Evolutionary conservation across 192 early-diverging fungal species (phyloP), one percentile per base, ranked within the genome.

Genomic region (Podila minutissima): DNA sequence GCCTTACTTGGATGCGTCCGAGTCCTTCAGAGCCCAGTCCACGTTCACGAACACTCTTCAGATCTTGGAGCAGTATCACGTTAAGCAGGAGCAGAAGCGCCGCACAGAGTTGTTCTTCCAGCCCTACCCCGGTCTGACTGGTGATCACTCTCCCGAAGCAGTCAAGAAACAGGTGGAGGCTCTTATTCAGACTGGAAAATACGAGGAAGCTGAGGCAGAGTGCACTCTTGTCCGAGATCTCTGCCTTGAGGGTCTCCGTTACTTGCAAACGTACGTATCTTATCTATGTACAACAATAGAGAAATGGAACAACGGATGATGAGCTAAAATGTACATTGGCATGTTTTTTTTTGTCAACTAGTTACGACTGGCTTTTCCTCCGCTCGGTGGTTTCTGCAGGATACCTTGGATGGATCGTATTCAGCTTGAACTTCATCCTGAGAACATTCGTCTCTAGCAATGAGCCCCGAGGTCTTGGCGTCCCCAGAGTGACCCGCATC

Each of bases 361-460:
- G 84, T 1, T 98, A 98, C 68, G 97, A 98, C 84, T 98, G 97
- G 97, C 83, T 97, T 8, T 94, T 97, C 75, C 83, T 98, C 65
- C 88, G 95, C 61, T 88, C 93, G 0, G 89, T 96, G 7, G 91
- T 98, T 26, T 93, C 92, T 15, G 77, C 87, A 31, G 97, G 97
- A 53, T 98, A 95, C 77, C 63, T 95, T 26, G 96, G 97, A 33
- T 98, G 97, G 97, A 95, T 97, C 72, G 68, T 85, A 3, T 96
- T 92, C 85, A 94, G 94, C 67, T 82, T 94, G 71, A 78, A 93
- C 59, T 95, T 92, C 81, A 94, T 95, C 24, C 70, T 97, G 55
- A 85, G 86, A 37, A 84, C 83, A 10, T 96, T 95, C 68, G 89
- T 91, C 1, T 72, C 87, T 26, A 55, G 29, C 19, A 49, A 63